Base-by-base conservation (phyloP, 805 yeast species). In the Sungouiozyma ichnusensis region DNA sequence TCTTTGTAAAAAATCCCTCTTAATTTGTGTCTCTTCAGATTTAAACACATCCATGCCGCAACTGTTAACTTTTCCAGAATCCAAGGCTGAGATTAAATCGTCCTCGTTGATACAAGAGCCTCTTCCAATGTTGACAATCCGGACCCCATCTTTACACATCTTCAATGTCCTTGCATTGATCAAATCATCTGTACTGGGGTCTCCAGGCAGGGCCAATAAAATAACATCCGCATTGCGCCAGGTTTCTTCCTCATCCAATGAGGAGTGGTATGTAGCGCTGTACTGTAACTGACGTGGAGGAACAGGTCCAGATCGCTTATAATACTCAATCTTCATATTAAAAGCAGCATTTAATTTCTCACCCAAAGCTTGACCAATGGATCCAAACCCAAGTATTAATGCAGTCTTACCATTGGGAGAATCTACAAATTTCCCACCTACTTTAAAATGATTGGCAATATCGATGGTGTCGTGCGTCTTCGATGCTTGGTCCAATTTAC, bases 31-130 rank as follows among this genome's bases (percentile, higher is more conserved):
- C 5, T 85, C 85, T 58, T 84, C 94, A 18, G 73, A 58, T 44
- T 73, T 77, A 57, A 65, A 81, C 4, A 84, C 94, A 52, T 84
- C 94, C 27, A 81, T 56, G 0, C 90, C 92, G 7, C 79, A 85
- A 54, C 79, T 74, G 6, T 71, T 60, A 2, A 84, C 68, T 41
- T 77, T 72, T 0, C 85, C 85, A 6, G 68, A 50, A 43, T 77
- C 67, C 41, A 84, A 64, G 0, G 80, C 88, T 4, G 63, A 68
- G 9, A 81, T 65, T 38, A 83, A 60, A 2, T 76, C 87, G n/a
- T 72, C 67, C 50, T 79, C 86, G 49, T 82, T 77, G 45, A 84
- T 69, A 31, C 82, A 73, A 2, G 72, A 51, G 1, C 94, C 94
- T 45, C 94, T 67, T 2, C 94, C 94, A 35, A 84, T 77, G 53